Evolutionary conservation across 2,329 filamentous ascomycete species (phyloP).

Genomic region (Chaetothyriales sp.): DNA sequence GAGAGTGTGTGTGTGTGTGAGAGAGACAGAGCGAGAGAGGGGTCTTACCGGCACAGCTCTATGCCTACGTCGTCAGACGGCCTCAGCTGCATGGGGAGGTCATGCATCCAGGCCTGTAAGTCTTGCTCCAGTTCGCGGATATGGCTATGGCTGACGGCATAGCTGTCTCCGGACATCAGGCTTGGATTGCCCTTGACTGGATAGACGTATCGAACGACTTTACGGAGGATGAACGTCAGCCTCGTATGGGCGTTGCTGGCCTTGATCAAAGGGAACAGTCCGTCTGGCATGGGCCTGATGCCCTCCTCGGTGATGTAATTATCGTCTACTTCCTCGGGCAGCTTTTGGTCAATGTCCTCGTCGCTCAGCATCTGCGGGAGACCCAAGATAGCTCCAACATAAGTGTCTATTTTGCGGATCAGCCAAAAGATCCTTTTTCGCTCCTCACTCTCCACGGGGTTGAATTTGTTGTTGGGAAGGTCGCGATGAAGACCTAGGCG

Average conservation of each 20-base stretch:
- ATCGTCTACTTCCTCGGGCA: constrained; percentile 31
- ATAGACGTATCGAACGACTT: constrained; percentile 50
- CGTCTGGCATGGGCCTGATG: constrained; percentile 40
- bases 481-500: constrained; percentile 65
- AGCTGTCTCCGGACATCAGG: constrained; percentile 36
- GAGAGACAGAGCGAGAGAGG: no score
- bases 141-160: constrained; percentile 48
- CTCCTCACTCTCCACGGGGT: constrained; percentile 57
- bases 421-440: constrained; percentile 49
- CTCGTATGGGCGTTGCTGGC: constrained; percentile 46
- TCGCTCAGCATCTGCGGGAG: constrained; percentile 35
- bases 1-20: no score
- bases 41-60: constrained; percentile 57
- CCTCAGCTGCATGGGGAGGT: constrained; percentile 59
- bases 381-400: constrained; percentile 35
- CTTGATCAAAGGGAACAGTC: constrained; percentile 40
- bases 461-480: constrained; percentile 47
- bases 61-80: constrained; percentile 62
- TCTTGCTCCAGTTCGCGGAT: constrained; percentile 51
- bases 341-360: constrained; percentile 36
- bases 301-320: constrained; percentile 32
- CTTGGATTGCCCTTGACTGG: constrained; percentile 35
- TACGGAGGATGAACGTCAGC: constrained; percentile 42
- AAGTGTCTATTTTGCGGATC: constrained; percentile 36
- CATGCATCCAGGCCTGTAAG: constrained; percentile 47